phyloP scores from a whole-genome alignment of 345 rosid species.

The Populus ilicifolia region DNA sequence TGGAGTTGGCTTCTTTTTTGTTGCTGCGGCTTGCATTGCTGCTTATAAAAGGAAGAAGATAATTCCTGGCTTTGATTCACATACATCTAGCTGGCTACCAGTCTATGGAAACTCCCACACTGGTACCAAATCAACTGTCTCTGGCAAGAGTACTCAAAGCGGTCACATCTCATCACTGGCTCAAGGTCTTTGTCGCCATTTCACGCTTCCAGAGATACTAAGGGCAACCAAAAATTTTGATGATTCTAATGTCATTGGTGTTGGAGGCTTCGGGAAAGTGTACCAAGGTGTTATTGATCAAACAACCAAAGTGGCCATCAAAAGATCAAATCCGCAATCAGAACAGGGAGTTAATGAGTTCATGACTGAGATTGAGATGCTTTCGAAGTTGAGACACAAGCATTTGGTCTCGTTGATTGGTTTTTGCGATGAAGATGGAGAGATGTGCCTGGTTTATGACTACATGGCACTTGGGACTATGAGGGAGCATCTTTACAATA shows the following conservation, averaged over 20 bases:
- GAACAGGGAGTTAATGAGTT: conserved; percentile 84
- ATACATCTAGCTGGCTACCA: conserved; percentile 68
- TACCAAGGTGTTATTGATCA: conserved; percentile 66
- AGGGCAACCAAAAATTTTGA: conserved; percentile 59
- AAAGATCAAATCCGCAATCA: conserved; percentile 70
- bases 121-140: conserved; percentile 44
- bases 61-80: conserved; percentile 30
- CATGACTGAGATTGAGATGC: conserved; percentile 77
- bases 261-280: conserved; percentile 94
- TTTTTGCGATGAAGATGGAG: conserved; percentile 74
- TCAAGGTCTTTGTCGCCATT: conserved; percentile 66
- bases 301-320: conserved; percentile 56
- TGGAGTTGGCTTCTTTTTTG: conserved; percentile 45
- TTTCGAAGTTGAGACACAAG: conserved; percentile 79
- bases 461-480: conserved; percentile 85
- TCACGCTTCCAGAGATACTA: conserved; percentile 56
- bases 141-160: conserved; percentile 38
- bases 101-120: conserved; percentile 48
- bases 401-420: conserved; percentile 85
- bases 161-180: conserved; percentile 55
- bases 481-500: conserved; percentile 64
- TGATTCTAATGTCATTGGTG: conserved; percentile 65
- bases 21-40: conserved; percentile 47
- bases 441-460: conserved; percentile 81
- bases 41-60: conserved; percentile 37